phyloP scores from a whole-genome alignment of 192 early-diverging fungal species.

The Oehlia diaphana region DNA sequence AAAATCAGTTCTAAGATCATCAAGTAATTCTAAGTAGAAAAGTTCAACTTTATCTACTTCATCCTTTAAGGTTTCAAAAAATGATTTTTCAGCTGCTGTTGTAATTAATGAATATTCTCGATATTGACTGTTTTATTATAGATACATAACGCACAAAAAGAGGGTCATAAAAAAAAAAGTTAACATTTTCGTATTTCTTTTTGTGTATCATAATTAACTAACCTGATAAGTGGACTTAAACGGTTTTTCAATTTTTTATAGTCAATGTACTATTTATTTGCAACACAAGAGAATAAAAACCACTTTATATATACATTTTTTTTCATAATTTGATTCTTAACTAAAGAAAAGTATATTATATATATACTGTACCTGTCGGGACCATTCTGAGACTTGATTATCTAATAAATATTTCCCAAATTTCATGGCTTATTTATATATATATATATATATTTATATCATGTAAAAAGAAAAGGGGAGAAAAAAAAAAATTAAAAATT shows the following conservation, averaged over 20 bases:
- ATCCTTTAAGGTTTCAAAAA: not conserved
- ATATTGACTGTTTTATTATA: not conserved
- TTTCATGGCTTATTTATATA: not conserved
- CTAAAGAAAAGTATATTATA: not conserved
- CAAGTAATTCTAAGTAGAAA: slow-evolving; percentile 10
- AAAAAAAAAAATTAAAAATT: not conserved
- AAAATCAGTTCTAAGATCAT: not conserved
- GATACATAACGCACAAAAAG: no score
- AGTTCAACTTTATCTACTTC: slow-evolving; percentile 11
- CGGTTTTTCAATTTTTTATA: slow-evolving; percentile 9
- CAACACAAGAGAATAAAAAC: not conserved
- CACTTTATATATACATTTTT: no score
- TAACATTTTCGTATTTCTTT: not conserved
- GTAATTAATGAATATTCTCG: not conserved
- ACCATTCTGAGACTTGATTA: slow-evolving; percentile 1
- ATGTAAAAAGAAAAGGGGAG: no score
- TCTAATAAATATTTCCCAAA: not conserved
- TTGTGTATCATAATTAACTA: not conserved
- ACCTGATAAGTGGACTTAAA: not conserved
- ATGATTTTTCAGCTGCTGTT: not conserved
- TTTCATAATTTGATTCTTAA: not conserved
- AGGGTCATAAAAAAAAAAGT: no score
- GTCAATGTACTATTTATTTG: not conserved
- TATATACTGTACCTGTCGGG: not conserved
- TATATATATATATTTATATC: no score